A percentile compares a stretch with the other conserved stretches of the same genome.
phyloP scores from a whole-genome alignment of 1,284 basidiomycete species.

The Ustilago hordei region DNA sequence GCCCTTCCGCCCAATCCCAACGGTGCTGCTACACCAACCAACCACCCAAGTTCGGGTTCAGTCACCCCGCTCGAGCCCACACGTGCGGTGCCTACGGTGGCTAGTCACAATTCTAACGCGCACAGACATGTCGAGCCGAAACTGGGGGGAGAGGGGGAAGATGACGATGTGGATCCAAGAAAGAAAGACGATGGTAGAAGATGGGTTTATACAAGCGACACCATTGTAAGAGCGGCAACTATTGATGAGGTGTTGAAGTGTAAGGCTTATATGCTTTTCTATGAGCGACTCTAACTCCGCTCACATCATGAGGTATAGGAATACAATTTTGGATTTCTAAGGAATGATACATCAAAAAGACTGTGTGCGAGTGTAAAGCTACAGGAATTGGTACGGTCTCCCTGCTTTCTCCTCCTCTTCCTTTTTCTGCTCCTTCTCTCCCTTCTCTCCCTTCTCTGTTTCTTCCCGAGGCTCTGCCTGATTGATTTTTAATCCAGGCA shows the following conservation, averaged over 20 bases:
- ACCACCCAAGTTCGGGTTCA: not conserved
- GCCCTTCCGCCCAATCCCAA: not conserved
- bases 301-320: conserved; percentile 58
- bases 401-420: not conserved
- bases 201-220: conserved; percentile 89
- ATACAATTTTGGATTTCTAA: not conserved
- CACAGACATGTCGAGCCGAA: conserved; percentile 28
- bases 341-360: not conserved
- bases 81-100: conserved; percentile 24
- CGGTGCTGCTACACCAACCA: conserved; percentile 14
- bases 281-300: conserved; percentile 74
- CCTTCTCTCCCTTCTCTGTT: not conserved
- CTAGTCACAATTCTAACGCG: conserved; percentile 28
- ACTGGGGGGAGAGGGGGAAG: conserved; percentile 7
- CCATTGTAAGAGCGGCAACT: conserved; percentile 80
- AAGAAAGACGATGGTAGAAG: conserved; percentile 72
- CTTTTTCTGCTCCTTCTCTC: not conserved
- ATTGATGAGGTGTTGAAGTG: conserved; percentile 88
- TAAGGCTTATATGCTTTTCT: conserved; percentile 91
- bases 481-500: too few species aligned
- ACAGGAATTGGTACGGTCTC: conserved; percentile 32
- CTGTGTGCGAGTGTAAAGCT: conserved; percentile 4
- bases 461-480: too few species aligned
- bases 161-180: conserved; percentile 42
- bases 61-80: conserved; percentile 29